Conservation (phyloP, 116 monocot genomes). For the Zostera marina region DNA sequence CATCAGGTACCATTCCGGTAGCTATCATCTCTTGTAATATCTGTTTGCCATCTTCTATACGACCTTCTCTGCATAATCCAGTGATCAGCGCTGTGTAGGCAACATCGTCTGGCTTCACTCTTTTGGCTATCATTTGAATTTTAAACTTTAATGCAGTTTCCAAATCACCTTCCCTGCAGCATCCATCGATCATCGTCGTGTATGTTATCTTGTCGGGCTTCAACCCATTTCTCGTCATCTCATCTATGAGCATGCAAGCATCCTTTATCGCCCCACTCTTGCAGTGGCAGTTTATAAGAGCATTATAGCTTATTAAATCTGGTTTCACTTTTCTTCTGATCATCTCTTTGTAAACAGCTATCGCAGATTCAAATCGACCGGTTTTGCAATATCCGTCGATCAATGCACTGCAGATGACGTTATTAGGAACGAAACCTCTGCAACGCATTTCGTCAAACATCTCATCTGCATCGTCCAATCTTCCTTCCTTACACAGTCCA, state of each 20-base stretch:
- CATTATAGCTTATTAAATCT: conserved; percentile 58
- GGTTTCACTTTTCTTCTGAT: conserved; percentile 24
- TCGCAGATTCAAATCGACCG: conserved; percentile 21
- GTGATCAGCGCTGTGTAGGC: conserved; percentile 61
- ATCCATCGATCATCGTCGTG: conserved; percentile 76
- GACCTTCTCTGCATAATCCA: conserved; percentile 49
- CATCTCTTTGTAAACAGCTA: conserved; percentile 51
- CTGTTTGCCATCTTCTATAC: conserved; percentile 25
- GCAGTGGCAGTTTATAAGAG: conserved; percentile 57
- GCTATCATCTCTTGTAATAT: conserved; percentile 44
- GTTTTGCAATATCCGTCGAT: conserved; percentile 66
- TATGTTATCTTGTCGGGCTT: conserved; percentile 72
- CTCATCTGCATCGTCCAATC: conserved; percentile 25
- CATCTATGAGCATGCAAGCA: conserved; percentile 30
- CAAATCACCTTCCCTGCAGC: conserved; percentile 56
- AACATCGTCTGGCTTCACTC: conserved; percentile 47
- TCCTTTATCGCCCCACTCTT: conserved; percentile 35
- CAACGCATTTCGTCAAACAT: conserved; percentile 43
- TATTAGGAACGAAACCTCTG: conserved; percentile 38
- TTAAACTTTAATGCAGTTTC: conserved; percentile 30
- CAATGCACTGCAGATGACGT: conserved; percentile 35
- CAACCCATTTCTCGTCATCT: conserved; percentile 42
- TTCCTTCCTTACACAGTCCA: conserved; percentile 28
- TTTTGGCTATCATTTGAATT: conserved; percentile 36
- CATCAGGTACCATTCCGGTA: conserved; percentile 33